Base-by-base conservation (phyloP, 768 basidiomycete species). In the Trametes villosa region DNA sequence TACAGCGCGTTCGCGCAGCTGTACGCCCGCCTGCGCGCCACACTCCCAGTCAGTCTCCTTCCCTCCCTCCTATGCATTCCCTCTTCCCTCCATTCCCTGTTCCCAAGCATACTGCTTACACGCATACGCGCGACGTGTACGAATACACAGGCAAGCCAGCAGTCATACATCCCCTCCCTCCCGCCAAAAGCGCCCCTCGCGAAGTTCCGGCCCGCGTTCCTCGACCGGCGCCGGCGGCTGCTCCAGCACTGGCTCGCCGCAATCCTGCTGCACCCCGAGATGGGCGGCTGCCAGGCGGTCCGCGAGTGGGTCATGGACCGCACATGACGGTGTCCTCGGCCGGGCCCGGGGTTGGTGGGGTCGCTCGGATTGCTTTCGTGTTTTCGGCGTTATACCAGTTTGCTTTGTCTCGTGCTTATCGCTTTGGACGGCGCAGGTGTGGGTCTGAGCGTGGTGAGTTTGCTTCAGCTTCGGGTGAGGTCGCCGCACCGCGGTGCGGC, bases 161-260 rank as follows among this genome's bases (percentile, higher is more conserved):
- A 77, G 15, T 72, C 76, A 20, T 78, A 78, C 50, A 72, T 91
- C 17, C 88, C 88, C 2, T 47, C 75, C 2, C 79, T 91, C 4
- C 89, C 89, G 0, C 87, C 89, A 0, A 91, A 91, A 74, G 80
- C 83, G 0, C 84, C 89, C 0, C 75, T 90, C 0, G 80, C 88
- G 1, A 83, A 85, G 24, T 90, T 87, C 67, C 77, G 89, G 12
- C 82, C 85, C 0, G 82, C 81, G 0, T 91, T 91, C 72, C 81
- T 91, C 3, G 87, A 90, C 49, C 78, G 78, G 13, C 78, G 89
- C 12, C 77, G 87, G 9, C 78, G 82, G 34, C 77, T 78, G 13
- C 76, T 90, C 3, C 83, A 90, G 68, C 81, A 83, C 57, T 91
- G 87, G 86, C 83, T 91, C 2, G 80, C 83, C 0, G 72, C 81